Evolutionary conservation across 106 monocot genomes (phyloP), one percentile per base, ranked within the genome.

Genomic region (Dendrobium huoshanense): DNA sequence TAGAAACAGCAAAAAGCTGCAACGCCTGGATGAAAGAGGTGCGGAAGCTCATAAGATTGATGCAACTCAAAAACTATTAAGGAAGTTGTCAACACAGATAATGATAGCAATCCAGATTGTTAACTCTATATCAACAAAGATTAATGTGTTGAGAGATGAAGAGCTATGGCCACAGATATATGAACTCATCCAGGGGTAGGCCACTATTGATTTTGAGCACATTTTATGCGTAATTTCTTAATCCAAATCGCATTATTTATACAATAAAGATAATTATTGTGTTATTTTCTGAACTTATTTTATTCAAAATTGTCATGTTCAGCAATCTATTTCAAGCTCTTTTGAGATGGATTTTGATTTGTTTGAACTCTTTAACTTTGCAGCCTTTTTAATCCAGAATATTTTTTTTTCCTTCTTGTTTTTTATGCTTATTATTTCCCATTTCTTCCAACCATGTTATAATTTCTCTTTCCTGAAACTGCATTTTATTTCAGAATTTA

Each of bases 131-230:
- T 91, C 99, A 79, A 86, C 45, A 9, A 91, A 88, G 86, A 90
- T 99, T 87, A 91, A 85, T 75, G 87, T 80, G 77, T 45, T 93
- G 72, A 85, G 99, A 82, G 93, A 95, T 87, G 91, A 91, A 77
- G 99, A 99, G 75, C 81, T 99, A 64, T 95, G 91, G 88, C 99
- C 95, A 24, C 93, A 90, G 79, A 83, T 93, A 54, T 56, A 81
- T 72, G 91, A 90, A 79, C 83, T 99, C 78, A 91, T 95, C 77
- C 83, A 84, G 59, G 93, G 95, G 99, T 99, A 92, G 77, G 81
- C 81, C 10, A 73, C 40, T 78, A 40, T 41, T 78, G 42, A 44
- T 70, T 16, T 68, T 70, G 13, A 7, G 13, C 31, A 70, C 37
- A 33, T 16, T 70, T 70, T 37, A 22, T 29, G 2, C 13, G 37